These are phyloP conservation scores for Clavispora carvajalis DNA, from an alignment of 805 yeast genomes.

Conservation along the genomic window DNA sequence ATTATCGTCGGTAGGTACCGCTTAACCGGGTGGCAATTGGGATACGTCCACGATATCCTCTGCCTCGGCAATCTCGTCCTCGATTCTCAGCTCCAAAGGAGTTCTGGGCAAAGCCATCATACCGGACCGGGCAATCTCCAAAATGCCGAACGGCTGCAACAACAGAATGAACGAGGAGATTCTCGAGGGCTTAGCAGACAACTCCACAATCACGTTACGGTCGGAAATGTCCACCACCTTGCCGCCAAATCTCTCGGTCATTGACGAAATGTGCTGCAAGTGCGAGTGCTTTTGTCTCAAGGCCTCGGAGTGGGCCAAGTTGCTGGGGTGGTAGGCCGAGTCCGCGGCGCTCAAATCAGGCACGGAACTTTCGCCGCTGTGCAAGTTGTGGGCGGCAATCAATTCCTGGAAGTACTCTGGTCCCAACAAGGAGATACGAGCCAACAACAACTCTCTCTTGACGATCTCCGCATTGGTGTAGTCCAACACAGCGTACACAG, in stretches of 20 bases:
- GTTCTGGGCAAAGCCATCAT: constrained; percentile 99
- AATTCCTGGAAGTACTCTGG: constrained; percentile 98
- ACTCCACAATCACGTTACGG: constrained; percentile 89
- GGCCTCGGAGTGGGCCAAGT: constrained; percentile 85
- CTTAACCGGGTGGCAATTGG: constrained; percentile 90
- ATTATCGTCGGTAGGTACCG: too few species aligned
- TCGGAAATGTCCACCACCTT: constrained; percentile 87
- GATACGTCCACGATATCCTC: constrained; percentile 77
- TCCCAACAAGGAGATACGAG: constrained; percentile 88
- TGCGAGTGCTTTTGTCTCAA: constrained; percentile 91
- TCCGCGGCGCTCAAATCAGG: constrained; percentile 42
- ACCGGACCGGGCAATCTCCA: constrained; percentile 96
- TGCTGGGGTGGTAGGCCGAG: constrained; percentile 75
- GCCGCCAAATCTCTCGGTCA: constrained; percentile 88
- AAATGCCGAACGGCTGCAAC: constrained; percentile 91
- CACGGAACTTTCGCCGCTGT: constrained; percentile 35
- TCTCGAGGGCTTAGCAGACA: constrained; percentile 90
- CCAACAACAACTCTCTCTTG: constrained; percentile 84
- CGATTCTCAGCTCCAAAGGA: constrained; percentile 56
- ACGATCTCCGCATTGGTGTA: constrained; percentile 87
- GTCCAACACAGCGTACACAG: constrained; percentile 96
- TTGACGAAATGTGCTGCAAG: constrained; percentile 73
- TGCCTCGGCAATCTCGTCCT: constrained; percentile 49
- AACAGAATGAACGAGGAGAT: constrained; percentile 80
- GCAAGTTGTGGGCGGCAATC: constrained; percentile 72